Conservation (phyloP, 202 grass and related monocot species). For the Dendrocalamus latiflorus region DNA sequence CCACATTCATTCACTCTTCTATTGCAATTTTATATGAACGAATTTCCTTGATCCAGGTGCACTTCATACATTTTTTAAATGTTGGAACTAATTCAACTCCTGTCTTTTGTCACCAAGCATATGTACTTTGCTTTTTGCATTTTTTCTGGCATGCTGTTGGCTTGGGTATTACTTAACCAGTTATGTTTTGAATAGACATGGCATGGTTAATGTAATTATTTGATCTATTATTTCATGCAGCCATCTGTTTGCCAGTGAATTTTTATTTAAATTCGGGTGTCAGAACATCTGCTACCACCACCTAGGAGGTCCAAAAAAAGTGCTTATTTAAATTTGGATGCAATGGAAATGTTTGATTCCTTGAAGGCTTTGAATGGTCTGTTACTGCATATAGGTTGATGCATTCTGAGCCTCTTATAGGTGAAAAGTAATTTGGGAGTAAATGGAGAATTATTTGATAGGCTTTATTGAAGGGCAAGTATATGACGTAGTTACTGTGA, state of each 20-base stretch:
- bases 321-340: constrained; percentile 6
- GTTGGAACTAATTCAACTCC: background rate
- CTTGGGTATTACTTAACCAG: background rate
- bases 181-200: background rate
- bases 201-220: background rate
- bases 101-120: constrained; percentile 11
- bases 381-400: background rate
- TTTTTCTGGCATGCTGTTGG: background rate
- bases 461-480: too few species aligned
- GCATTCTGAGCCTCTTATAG: background rate
- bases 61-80: too few species aligned
- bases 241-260: background rate
- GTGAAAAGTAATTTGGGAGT: too few species aligned
- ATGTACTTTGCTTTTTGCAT: background rate
- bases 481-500: too few species aligned
- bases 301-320: background rate
- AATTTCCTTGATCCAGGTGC: background rate
- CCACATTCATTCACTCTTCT: background rate
- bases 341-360: constrained; percentile 1
- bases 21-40: background rate
- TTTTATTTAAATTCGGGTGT: constrained; percentile 16
- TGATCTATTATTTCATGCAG: constrained; percentile 9
- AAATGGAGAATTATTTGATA: too few species aligned
- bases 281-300: background rate
- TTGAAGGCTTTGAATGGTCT: background rate